Conservation (phyloP, 345 rosid genomes). For the Aethionema arabicum region DNA sequence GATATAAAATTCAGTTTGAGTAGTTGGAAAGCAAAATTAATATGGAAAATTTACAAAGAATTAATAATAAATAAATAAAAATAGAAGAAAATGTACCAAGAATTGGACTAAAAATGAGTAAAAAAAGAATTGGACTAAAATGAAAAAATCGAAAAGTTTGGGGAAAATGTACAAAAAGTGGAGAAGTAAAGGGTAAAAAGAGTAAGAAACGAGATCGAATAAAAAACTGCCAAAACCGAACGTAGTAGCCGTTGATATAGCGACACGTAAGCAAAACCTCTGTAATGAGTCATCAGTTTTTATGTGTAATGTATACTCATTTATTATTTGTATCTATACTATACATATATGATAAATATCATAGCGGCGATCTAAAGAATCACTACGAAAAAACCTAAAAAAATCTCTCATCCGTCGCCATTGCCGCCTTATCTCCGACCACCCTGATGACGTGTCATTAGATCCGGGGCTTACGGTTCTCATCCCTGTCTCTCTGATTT, state of each 20-base stretch:
- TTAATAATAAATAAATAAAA: too few species aligned
- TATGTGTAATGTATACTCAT: conserved; percentile 8
- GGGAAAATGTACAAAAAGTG: not conserved
- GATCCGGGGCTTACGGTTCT: conserved; percentile 7
- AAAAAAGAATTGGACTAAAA: not conserved
- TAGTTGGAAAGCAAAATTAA: not conserved
- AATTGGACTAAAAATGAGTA: too few species aligned
- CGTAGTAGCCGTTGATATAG: conserved; percentile 25
- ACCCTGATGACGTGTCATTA: conserved; percentile 15
- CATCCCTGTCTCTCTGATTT: conserved; percentile 7
- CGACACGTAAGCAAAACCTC: conserved; percentile 29
- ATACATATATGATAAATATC: not conserved
- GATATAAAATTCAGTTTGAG: not conserved
- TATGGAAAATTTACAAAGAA: not conserved
- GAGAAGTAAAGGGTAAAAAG: not conserved
- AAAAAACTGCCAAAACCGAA: conserved; percentile 36
- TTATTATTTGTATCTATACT: conserved; percentile 10
- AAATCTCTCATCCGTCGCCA: conserved; percentile 10
- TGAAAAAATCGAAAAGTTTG: not conserved
- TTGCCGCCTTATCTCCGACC: conserved; percentile 11
- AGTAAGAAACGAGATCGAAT: conserved; percentile 30
- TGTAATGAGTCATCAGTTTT: conserved; percentile 35
- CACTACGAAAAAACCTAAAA: not conserved
- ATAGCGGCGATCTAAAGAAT: not conserved
- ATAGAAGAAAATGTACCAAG: too few species aligned